These are phyloP conservation scores for Fusarium goolgardi DNA, from an alignment of 2,329 filamentous ascomycete genomes.

Conservation along the genomic window DNA sequence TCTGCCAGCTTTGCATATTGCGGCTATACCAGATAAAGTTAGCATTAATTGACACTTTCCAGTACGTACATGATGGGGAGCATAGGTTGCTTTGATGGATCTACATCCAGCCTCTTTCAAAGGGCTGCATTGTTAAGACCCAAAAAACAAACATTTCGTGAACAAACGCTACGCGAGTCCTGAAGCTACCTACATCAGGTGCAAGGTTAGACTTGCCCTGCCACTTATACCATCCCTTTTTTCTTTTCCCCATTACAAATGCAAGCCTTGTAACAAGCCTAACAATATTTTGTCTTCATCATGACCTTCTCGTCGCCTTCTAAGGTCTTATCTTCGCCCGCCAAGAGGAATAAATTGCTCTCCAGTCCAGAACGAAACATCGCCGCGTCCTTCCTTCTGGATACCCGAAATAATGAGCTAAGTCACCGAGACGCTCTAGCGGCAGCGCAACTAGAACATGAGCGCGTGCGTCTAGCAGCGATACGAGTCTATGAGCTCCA, in stretches of 20 bases:
- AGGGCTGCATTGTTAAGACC: conserved; percentile 38
- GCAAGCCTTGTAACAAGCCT: conserved; percentile 39
- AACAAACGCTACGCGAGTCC: conserved; percentile 18
- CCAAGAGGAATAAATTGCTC: conserved; percentile 54
- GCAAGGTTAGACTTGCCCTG: not conserved
- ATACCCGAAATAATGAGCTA: conserved; percentile 70
- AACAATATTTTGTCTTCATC: conserved; percentile 20
- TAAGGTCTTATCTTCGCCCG: conserved; percentile 54
- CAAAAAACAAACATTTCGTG: conserved; percentile 31
- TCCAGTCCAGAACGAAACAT: conserved; percentile 60
- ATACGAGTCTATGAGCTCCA: conserved; percentile 62
- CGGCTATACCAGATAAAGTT: conserved; percentile 8
- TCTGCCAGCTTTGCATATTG: conserved; percentile 1
- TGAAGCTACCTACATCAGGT: not conserved
- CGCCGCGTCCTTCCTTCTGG: conserved; percentile 70
- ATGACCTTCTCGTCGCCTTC: conserved; percentile 60
- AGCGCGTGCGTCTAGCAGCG: conserved; percentile 68
- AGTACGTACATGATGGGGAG: conserved; percentile 33
- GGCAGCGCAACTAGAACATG: conserved; percentile 73
- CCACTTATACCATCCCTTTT: not conserved
- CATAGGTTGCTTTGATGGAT: conserved; percentile 34
- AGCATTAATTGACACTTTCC: conserved; percentile 2
- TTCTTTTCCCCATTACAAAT: conserved; percentile 25
- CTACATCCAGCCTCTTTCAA: conserved; percentile 38
- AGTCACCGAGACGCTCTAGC: conserved; percentile 74